These are phyloP conservation scores for Sugiyamaella mastotermitis DNA, from an alignment of 805 yeast species.

Conservation along the genomic window DNA sequence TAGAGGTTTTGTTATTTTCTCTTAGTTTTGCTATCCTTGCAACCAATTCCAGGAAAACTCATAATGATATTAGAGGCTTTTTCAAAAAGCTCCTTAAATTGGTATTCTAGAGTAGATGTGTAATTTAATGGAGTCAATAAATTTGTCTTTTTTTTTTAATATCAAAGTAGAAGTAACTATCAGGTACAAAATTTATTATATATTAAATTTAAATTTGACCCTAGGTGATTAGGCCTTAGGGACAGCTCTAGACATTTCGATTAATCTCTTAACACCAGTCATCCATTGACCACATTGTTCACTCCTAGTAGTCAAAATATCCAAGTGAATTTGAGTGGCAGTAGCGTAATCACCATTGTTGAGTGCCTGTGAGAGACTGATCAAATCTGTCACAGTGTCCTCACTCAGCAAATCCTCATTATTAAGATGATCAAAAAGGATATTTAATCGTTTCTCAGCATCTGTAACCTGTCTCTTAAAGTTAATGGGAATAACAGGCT, in stretches of 20 bases:
- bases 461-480: constrained; percentile 69
- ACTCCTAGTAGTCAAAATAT: constrained; percentile 57
- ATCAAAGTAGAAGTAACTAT: neutral
- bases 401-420: constrained; percentile 59
- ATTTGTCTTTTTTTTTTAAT: too few relatives aligned
- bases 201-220: neutral
- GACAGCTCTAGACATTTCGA: constrained; percentile 50
- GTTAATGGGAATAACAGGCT: constrained; percentile 70
- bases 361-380: constrained; percentile 45
- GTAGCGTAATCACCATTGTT: constrained; percentile 46
- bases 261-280: constrained; percentile 82
- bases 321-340: constrained; percentile 47
- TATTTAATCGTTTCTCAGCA: constrained; percentile 72
- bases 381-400: constrained; percentile 50
- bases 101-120: constrained; percentile 9
- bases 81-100: constrained; percentile 10
- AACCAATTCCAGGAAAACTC: constrained; percentile 4
- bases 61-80: constrained; percentile 12
- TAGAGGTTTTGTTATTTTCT: constrained; percentile 17
- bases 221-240: too few relatives aligned
- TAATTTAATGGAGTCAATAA: too few relatives aligned
- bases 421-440: constrained; percentile 72
- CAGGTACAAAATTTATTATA: neutral
- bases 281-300: constrained; percentile 88
- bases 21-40: constrained; percentile 15